Conservation (phyloP, 345 rosid genomes). For the Raphanus raphanistrum region DNA sequence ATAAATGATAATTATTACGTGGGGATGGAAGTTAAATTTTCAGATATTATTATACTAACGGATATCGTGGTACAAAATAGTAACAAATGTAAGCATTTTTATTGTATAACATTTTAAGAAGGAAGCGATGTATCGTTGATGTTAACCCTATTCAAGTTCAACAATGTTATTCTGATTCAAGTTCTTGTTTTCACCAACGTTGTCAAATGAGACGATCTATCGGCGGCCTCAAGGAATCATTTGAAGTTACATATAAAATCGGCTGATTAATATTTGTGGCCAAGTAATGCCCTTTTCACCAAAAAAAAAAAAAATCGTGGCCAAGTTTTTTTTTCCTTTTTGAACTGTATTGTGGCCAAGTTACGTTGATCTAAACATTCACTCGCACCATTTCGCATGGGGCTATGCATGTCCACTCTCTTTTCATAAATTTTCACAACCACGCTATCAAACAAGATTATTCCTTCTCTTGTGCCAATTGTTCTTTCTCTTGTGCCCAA, state of each 20-base stretch:
- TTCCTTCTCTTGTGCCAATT: background rate
- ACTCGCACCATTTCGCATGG: background rate
- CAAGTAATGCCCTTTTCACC: background rate
- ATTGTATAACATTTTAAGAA: background rate
- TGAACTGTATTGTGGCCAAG: background rate
- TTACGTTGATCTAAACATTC: background rate
- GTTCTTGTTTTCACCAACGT: background rate
- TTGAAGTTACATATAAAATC: background rate
- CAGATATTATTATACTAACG: background rate
- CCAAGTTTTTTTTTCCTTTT: background rate
- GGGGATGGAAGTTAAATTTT: background rate
- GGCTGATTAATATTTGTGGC: background rate
- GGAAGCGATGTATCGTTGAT: background rate
- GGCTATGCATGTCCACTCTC: background rate
- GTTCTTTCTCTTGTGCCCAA: background rate
- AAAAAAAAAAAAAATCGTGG: background rate
- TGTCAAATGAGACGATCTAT: background rate
- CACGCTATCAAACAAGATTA: background rate
- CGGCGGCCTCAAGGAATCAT: background rate
- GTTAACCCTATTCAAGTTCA: conserved; percentile 1
- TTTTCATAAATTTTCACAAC: background rate
- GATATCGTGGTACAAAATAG: background rate
- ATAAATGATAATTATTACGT: background rate
- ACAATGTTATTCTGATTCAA: background rate
- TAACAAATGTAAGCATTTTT: background rate